A percentile compares a stretch with the other conserved stretches of the same genome.
Conservation (phyloP, 306 rosid species). For the Rosa persica region DNA sequence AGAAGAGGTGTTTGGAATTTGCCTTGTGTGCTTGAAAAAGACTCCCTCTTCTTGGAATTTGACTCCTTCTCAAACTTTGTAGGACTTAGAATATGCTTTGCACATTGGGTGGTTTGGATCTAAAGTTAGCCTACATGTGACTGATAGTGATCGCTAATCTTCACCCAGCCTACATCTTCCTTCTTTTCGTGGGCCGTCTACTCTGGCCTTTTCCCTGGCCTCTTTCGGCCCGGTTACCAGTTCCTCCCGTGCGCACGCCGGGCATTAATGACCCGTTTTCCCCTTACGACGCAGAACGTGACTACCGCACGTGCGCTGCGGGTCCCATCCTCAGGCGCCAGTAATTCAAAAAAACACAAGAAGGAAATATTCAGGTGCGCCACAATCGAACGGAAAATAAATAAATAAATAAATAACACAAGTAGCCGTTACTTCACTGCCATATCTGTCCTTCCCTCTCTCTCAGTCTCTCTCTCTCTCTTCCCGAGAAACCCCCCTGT, state of each 20-base stretch:
- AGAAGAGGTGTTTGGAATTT: neutral
- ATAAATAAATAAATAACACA: neutral
- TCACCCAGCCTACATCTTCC: neutral
- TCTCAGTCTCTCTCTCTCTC: neutral
- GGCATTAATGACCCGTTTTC: neutral
- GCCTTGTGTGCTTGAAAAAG: neutral
- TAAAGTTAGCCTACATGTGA: no score
- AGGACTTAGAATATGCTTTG: neutral
- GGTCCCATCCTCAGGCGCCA: slow-evolving; percentile 9
- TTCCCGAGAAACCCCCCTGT: no score
- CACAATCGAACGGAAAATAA: slow-evolving; percentile 8
- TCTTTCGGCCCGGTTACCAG: neutral
- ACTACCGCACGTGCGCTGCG: neutral
- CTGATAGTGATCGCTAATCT: no score
- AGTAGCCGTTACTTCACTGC: slow-evolving; percentile 18
- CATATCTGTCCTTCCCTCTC: slow-evolving; percentile 2
- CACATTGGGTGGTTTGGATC: neutral
- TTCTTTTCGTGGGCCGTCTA: neutral
- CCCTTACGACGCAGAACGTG: slow-evolving; percentile 2
- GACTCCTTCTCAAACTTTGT: neutral
- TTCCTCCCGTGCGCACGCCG: neutral
- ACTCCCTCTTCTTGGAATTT: neutral
- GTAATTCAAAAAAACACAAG: neutral
- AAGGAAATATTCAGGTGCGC: slow-evolving; percentile 11
- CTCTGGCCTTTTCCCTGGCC: neutral